These are phyloP conservation scores for Alternaria longipes DNA, from an alignment of 2,329 filamentous ascomycete genomes.

Conservation along the genomic window DNA sequence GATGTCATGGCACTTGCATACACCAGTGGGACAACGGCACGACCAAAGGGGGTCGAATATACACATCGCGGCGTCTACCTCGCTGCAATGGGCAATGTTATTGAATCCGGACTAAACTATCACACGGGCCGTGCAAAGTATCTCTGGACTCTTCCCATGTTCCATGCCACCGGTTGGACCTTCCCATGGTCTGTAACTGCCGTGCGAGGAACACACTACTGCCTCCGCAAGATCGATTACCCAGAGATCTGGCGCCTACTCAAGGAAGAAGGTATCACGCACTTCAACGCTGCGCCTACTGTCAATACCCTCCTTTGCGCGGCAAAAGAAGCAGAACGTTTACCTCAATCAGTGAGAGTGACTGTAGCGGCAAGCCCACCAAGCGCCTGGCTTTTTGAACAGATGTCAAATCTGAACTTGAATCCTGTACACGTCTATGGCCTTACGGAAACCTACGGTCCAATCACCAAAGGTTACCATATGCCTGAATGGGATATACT, in stretches of 20 bases:
- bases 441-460: constrained; percentile 87
- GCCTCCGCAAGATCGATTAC: constrained; percentile 94
- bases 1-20: constrained; percentile 87
- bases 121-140: constrained; percentile 77
- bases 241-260: constrained; percentile 88
- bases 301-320: constrained; percentile 94
- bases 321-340: constrained; percentile 74
- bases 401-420: constrained; percentile 89
- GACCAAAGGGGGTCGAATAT: constrained; percentile 91
- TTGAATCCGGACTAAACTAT: constrained; percentile 86
- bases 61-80: constrained; percentile 90
- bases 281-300: constrained; percentile 95
- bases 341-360: constrained; percentile 78
- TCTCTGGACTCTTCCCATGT: constrained; percentile 93
- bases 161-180: constrained; percentile 76
- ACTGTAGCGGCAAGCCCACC: constrained; percentile 94
- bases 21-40: constrained; percentile 90
- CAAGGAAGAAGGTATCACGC: constrained; percentile 86
- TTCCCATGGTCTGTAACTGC: constrained; percentile 95
- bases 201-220: constrained; percentile 93
- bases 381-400: constrained; percentile 87
- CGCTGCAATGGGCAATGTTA: constrained; percentile 82
- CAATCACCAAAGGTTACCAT: constrained; percentile 92
- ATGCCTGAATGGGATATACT: constrained; percentile 85
- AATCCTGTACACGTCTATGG: constrained; percentile 95